Evolutionary conservation across 1,139 yeast species (phyloP).

Genomic region (Scheffersomyces insectosa): DNA sequence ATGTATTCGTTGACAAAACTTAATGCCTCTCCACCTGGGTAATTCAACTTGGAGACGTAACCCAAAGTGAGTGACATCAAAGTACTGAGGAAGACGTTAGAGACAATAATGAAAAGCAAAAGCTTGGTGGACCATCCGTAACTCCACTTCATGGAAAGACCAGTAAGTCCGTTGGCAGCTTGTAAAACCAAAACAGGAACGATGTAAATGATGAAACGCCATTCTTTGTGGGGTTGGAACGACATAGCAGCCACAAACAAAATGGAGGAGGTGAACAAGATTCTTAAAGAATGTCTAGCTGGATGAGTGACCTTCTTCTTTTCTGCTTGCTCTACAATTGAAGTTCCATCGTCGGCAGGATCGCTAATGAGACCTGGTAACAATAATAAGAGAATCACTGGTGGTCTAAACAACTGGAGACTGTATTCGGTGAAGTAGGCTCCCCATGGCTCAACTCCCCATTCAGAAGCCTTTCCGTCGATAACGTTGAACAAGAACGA

Average conservation of each 20-base stretch:
- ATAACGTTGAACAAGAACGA: constrained; percentile 75
- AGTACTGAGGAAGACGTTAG: constrained; percentile 33
- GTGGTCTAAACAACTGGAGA: constrained; percentile 61
- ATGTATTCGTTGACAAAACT: constrained; percentile 50
- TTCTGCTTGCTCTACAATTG: constrained; percentile 19
- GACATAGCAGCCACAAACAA: constrained; percentile 65
- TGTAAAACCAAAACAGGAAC: constrained; percentile 66
- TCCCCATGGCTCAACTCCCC: constrained; percentile 82
- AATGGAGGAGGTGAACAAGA: constrained; percentile 43
- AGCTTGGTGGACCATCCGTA: constrained; percentile 29
- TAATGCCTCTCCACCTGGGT: constrained; percentile 88
- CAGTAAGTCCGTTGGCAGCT: constrained; percentile 66
- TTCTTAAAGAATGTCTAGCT: constrained; percentile 36
- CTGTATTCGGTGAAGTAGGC: constrained; percentile 59
- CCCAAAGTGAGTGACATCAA: constrained; percentile 53
- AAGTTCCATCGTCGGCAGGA: constrained; percentile 29
- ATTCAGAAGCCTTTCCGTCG: constrained; percentile 66
- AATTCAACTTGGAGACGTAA: constrained; percentile 68
- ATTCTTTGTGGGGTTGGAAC: constrained; percentile 88
- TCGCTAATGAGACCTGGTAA: constrained; percentile 44
- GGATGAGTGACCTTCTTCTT: constrained; percentile 38
- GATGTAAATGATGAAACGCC: constrained; percentile 83
- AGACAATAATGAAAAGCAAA: constrained; percentile 26
- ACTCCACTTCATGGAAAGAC: constrained; percentile 32
- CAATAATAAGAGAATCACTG: constrained; percentile 52